Evolutionary conservation across 2,329 filamentous ascomycete genomes (phyloP).

Genomic region (Claviceps pazoutovae): DNA sequence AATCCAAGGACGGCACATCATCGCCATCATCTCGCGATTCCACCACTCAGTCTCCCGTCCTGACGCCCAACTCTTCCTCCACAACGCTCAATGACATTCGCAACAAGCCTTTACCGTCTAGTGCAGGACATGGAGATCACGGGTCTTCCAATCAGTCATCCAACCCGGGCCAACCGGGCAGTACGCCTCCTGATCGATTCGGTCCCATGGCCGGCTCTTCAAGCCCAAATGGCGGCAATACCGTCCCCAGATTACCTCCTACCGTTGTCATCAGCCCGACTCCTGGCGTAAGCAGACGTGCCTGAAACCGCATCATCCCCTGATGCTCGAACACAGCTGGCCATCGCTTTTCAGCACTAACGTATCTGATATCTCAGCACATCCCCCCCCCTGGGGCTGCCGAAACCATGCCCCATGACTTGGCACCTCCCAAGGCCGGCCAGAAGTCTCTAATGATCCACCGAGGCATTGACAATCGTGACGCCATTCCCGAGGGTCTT

Average conservation of each 20-base stretch:
- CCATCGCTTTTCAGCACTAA: not conserved
- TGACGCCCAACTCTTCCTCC: slow-evolving; percentile 79
- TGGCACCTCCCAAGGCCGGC: slow-evolving; percentile 83
- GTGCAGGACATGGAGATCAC: slow-evolving; percentile 31
- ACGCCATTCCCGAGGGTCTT: slow-evolving; percentile 79
- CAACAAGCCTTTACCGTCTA: slow-evolving; percentile 62
- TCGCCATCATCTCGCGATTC: slow-evolving; percentile 54
- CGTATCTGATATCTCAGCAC: slow-evolving; percentile 38
- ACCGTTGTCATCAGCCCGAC: slow-evolving; percentile 93
- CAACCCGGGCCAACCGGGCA: slow-evolving; percentile 22
- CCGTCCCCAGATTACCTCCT: slow-evolving; percentile 45
- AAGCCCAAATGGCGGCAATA: slow-evolving; percentile 22
- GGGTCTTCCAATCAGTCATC: slow-evolving; percentile 26
- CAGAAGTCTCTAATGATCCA: slow-evolving; percentile 82
- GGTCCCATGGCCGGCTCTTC: slow-evolving; percentile 20
- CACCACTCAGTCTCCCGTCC: slow-evolving; percentile 44
- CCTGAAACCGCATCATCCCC: not conserved
- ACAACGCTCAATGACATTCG: slow-evolving; percentile 74
- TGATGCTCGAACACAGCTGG: not conserved
- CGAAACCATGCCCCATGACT: slow-evolving; percentile 95
- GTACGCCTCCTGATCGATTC: slow-evolving; percentile 26
- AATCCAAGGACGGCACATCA: slow-evolving; percentile 60
- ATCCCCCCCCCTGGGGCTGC: slow-evolving; percentile 82
- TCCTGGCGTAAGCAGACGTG: slow-evolving; percentile 53
- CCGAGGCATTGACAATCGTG: slow-evolving; percentile 76